These are phyloP conservation scores for Epichloe hybrida DNA, from an alignment of 2,329 filamentous ascomycete species.

Conservation along the genomic window DNA sequence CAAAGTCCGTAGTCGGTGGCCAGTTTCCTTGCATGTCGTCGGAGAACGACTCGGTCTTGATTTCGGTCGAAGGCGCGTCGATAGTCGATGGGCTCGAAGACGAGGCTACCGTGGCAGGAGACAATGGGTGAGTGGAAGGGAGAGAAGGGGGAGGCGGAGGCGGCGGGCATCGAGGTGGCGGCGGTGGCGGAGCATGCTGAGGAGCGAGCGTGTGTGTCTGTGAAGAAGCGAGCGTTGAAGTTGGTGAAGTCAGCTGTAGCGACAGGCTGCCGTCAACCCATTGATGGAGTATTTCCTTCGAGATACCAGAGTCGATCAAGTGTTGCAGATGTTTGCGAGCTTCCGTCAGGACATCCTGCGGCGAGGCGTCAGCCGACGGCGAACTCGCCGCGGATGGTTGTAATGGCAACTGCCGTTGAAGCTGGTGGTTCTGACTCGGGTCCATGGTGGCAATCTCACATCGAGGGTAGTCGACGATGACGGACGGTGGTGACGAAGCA, in stretches of 20 bases:
- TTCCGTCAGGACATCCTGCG: slow-evolving; percentile 31
- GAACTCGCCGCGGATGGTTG: slow-evolving; percentile 7
- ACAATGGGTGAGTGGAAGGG: slow-evolving; percentile 9
- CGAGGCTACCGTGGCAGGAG: slow-evolving; percentile 8
- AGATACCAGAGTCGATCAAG: slow-evolving; percentile 31
- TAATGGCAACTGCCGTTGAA: slow-evolving; percentile 13
- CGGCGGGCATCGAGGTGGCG: slow-evolving; percentile 17
- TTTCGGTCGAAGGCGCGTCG: slow-evolving; percentile 11
- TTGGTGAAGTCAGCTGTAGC: slow-evolving; percentile 15
- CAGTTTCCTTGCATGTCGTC: slow-evolving; percentile 17
- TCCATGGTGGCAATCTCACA: slow-evolving; percentile 20
- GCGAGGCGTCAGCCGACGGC: slow-evolving; percentile 19
- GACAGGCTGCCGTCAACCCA: slow-evolving; percentile 26
- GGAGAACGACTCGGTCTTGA: slow-evolving; percentile 17
- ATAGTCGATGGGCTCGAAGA: slow-evolving; percentile 8
- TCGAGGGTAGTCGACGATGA: slow-evolving; percentile 12
- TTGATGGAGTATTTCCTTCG: slow-evolving; percentile 28
- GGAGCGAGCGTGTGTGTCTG: slow-evolving; percentile 10
- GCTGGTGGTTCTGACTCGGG: slow-evolving; percentile 16
- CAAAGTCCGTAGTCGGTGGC: slow-evolving; percentile 6
- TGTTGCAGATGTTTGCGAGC: slow-evolving; percentile 32
- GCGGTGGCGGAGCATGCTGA: slow-evolving; percentile 16
- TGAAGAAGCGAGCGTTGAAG: slow-evolving; percentile 8
- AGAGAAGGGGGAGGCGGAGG: slow-evolving; percentile 14
- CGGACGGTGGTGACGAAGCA: slow-evolving; percentile 7